phyloP scores from a whole-genome alignment of 345 rosid genomes.

The Sisymbrium irio region DNA sequence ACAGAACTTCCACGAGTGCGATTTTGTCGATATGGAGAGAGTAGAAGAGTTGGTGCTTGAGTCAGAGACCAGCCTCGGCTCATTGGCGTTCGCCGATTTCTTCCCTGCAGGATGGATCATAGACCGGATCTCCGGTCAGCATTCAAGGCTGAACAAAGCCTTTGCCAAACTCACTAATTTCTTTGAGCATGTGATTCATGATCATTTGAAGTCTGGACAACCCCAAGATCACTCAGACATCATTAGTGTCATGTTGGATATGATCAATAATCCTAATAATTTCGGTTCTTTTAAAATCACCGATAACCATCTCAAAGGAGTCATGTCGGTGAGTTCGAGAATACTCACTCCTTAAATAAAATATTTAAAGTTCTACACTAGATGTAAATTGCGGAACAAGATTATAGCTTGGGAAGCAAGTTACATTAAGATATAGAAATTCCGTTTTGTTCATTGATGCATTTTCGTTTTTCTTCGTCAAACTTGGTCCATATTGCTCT shows the following conservation, averaged over 20 bases:
- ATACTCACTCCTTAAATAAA: neutral
- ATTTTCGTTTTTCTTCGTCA: neutral
- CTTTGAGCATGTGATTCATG: slow-evolving; percentile 40
- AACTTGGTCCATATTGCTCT: neutral
- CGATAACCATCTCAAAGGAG: slow-evolving; percentile 46
- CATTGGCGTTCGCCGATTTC: slow-evolving; percentile 27
- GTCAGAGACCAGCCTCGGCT: slow-evolving; percentile 19
- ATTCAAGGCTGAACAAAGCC: slow-evolving; percentile 24
- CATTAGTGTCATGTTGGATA: slow-evolving; percentile 37
- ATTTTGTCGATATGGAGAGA: slow-evolving; percentile 23
- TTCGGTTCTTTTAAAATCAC: slow-evolving; percentile 30
- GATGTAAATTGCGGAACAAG: no score
- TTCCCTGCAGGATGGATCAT: slow-evolving; percentile 45
- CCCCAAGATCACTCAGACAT: slow-evolving; percentile 32
- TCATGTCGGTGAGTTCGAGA: slow-evolving; percentile 45
- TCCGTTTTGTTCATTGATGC: neutral
- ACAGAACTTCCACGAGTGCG: slow-evolving; percentile 33
- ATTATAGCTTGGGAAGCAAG: neutral
- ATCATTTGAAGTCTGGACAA: slow-evolving; percentile 40
- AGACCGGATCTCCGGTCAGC: slow-evolving; percentile 37
- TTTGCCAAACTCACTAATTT: slow-evolving; percentile 27
- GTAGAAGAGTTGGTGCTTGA: slow-evolving; percentile 35
- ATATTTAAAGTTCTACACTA: neutral
- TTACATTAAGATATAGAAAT: neutral
- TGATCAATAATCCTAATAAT: slow-evolving; percentile 25